Percentiles rank a stretch among this genome's conserved stretches.
phyloP scores from a whole-genome alignment of 129 eudicot genomes.

The Flaveria trinervia region DNA sequence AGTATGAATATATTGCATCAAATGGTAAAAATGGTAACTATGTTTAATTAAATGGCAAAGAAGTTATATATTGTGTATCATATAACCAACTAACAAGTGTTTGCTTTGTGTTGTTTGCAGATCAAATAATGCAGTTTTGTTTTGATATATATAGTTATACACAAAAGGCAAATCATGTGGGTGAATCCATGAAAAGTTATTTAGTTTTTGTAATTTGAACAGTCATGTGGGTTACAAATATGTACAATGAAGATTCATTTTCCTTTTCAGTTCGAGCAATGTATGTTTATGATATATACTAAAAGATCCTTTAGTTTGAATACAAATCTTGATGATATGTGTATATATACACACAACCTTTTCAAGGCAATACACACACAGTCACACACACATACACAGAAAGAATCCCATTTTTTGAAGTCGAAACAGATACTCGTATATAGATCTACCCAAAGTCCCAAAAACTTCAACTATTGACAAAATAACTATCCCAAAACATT shows the following conservation, averaged over 20 bases:
- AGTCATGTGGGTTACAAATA: not conserved
- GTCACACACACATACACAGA: no score
- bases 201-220: not conserved
- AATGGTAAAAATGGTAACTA: not conserved
- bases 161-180: not conserved
- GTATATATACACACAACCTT: not conserved
- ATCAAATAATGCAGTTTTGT: constrained; percentile 33
- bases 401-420: no score
- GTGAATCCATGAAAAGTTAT: not conserved
- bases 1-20: not conserved
- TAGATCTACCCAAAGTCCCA: no score
- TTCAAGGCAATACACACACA: not conserved
- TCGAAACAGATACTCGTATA: no score
- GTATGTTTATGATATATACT: not conserved
- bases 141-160: not conserved
- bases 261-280: not conserved
- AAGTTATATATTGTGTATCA: not conserved
- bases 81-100: not conserved
- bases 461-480: no score
- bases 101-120: constrained; percentile 27
- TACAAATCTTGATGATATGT: not conserved
- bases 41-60: not conserved
- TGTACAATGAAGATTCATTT: not conserved
- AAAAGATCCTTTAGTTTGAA: not conserved
- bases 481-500: no score